Percentiles rank a stretch among this genome's conserved stretches.
phyloP scores from a whole-genome alignment of 148 eudicot genomes.

The Silene latifolia region DNA sequence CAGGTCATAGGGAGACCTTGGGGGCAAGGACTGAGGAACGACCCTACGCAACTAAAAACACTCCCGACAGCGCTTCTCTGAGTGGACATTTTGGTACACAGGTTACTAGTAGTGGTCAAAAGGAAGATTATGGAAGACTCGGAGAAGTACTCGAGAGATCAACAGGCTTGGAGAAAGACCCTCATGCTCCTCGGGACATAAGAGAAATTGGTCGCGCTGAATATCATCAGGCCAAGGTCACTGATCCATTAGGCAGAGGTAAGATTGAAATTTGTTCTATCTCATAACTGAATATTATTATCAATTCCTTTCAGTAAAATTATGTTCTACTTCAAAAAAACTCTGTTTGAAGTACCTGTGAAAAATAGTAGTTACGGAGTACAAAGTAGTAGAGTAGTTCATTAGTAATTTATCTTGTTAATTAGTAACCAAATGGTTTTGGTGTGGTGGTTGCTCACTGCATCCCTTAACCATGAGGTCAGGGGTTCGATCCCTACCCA shows the following conservation, averaged over 20 bases:
- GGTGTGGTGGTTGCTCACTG: too few species aligned
- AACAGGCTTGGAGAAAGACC: slow-evolving; percentile 26
- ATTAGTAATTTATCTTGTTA: too few species aligned
- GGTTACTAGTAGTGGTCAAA: not conserved
- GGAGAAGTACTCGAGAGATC: slow-evolving; percentile 17
- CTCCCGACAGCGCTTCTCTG: not conserved
- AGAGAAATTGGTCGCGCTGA: slow-evolving; percentile 17
- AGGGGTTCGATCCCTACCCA: too few species aligned
- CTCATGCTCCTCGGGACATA: slow-evolving; percentile 27
- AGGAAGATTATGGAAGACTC: slow-evolving; percentile 5
- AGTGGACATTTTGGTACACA: not conserved
- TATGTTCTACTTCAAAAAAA: too few species aligned
- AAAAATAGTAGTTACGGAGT: too few species aligned
- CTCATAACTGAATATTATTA: too few species aligned
- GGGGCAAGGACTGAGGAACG: slow-evolving; percentile 15
- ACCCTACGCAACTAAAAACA: slow-evolving; percentile 21
- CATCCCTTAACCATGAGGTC: too few species aligned
- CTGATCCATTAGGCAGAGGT: slow-evolving; percentile 54
- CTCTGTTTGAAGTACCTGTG: too few species aligned
- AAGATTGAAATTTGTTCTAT: not conserved
- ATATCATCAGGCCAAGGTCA: slow-evolving; percentile 46
- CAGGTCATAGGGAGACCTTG: too few species aligned
- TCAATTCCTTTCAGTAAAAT: too few species aligned
- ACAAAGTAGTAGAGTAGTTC: too few species aligned
- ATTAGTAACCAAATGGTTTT: too few species aligned